Evolutionary conservation across 805 yeast genomes (phyloP), one percentile per base, ranked within the genome.

Genomic region (Lachancea cidri): DNA sequence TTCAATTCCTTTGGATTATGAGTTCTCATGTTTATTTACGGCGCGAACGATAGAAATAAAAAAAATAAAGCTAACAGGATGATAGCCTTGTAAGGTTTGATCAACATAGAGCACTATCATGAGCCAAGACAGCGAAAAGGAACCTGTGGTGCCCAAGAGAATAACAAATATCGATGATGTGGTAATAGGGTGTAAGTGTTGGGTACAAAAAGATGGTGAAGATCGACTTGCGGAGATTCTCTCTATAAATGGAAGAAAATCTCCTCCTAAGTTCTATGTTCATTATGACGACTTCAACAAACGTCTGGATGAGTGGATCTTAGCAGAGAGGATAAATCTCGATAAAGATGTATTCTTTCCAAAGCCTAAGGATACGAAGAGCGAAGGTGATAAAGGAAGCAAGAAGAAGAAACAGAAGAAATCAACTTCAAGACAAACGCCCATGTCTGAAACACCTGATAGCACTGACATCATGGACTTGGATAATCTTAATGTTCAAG

Each of bases 291-390:
- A 89, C 52, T 93, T 82, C 70, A 93, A 93, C 69, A 93, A 93
- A 64, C 83, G 99, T 62, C 73, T 93, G 52, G 99, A 93, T 67
- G 98, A 93, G 62, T 91, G 98, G 98, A 77, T 93, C 5, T 70
- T 74, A 16, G 71, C 77, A 4, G 81, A 79, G 29, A 72, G 94
- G 39, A 79, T 93, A 8, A 86, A 87, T 58, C 73, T 79, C 40
- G 67, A 72, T n/a, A 68, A 79, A 41, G 86, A 86, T 0, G 76
- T 91, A 42, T 75, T 76, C 15, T 68, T 79, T 48, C 96, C 96
- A 0, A 79, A 76, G 48, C 79, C 79, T 0, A 76, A 74, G 46
- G 66, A 64, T 25, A 66, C 57, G 35, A 74, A 70, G 55, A 74
- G 71, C 44, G 78, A 71, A 38, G 57, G 35, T 36, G 57, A 45